A percentile compares a stretch with the other conserved stretches of the same genome.
Conservation (phyloP, 1,284 basidiomycete species). For the Neonothopanus nambi region DNA sequence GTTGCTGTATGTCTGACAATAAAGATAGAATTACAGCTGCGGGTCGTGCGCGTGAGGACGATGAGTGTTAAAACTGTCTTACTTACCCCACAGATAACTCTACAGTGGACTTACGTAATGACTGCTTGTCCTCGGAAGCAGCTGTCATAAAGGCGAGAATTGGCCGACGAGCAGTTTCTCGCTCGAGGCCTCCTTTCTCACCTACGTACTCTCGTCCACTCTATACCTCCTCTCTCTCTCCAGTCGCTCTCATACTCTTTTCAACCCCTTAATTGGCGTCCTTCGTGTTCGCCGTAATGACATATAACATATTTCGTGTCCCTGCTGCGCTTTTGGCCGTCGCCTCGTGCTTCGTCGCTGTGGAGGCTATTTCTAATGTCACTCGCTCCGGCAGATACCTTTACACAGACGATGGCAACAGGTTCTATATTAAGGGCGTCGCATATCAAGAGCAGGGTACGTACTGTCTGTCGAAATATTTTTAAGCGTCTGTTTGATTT, state of each 20-base stretch:
- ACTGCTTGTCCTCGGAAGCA: no score
- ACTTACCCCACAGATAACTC: no score
- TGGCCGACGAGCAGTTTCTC: no score
- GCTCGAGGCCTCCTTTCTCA: neutral
- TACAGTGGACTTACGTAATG: no score
- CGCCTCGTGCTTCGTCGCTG: constrained; percentile 27
- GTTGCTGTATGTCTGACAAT: no score
- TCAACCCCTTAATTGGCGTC: neutral
- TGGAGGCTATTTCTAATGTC: constrained; percentile 58
- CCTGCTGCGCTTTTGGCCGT: constrained; percentile 10
- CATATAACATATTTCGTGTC: neutral
- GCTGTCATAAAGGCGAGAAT: no score
- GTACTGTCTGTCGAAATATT: constrained; percentile 18
- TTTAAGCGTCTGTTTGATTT: constrained; percentile 7
- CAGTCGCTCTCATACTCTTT: neutral
- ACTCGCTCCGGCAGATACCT: constrained; percentile 76
- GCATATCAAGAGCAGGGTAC: constrained; percentile 88
- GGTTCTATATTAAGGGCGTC: constrained; percentile 91
- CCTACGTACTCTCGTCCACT: neutral
- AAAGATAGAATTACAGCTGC: no score
- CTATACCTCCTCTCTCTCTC: neutral
- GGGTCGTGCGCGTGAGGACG: no score
- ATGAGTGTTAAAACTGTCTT: no score
- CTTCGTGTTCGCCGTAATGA: no score
- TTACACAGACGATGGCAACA: constrained; percentile 66